Evolutionary conservation across 352 stramenopile genomes (phyloP).

Genomic region (Pythium folliculosum): DNA sequence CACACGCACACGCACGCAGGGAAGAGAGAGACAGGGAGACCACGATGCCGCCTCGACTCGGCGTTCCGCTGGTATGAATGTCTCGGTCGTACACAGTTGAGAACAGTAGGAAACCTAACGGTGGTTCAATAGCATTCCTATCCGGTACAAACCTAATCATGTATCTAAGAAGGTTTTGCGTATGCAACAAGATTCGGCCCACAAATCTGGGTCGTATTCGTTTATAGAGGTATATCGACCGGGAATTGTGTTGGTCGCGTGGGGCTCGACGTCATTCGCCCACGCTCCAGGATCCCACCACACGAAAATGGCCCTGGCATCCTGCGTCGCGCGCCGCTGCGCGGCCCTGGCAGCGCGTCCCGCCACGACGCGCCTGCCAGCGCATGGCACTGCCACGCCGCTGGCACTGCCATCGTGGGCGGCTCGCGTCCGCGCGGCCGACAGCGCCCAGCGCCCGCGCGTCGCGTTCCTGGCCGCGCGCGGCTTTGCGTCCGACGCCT

Average conservation of each 20-base stretch:
- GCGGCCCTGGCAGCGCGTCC: neutral
- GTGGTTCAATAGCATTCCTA: neutral
- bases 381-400: neutral
- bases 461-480: constrained; percentile 5
- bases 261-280: constrained; percentile 9
- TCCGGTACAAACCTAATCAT: neutral
- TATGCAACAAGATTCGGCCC: neutral
- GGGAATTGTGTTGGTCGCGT: constrained; percentile 15
- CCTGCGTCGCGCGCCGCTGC: constrained; percentile 17
- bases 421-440: neutral
- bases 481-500: constrained; percentile 14
- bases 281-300: neutral
- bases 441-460: neutral
- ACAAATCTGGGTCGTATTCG: constrained; percentile 6
- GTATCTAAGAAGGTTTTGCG: neutral
- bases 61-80: neutral
- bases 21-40: neutral
- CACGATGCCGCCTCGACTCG: neutral
- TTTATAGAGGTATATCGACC: constrained; percentile 14
- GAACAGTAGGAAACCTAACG: neutral
- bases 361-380: neutral
- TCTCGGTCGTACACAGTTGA: neutral
- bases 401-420: neutral
- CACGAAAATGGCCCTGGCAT: constrained; percentile 18
- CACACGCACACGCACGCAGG: neutral